Evolutionary conservation across 257 asterid genomes (phyloP).

Genomic region (Thymus mandschuricus): DNA sequence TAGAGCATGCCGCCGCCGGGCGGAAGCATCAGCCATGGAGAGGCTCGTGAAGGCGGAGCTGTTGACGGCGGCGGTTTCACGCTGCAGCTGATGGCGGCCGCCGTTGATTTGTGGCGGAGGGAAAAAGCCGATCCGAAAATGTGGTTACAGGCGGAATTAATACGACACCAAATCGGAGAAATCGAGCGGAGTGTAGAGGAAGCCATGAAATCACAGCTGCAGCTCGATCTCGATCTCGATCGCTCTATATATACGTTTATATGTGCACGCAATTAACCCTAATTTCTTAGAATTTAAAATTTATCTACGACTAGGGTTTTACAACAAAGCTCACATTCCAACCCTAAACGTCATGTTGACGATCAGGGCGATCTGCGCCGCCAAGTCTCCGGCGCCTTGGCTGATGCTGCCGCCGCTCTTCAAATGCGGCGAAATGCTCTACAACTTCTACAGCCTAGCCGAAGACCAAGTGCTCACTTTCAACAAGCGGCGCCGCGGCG

Average conservation of each 20-base stretch:
- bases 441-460: neutral
- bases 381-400: neutral
- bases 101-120: too few relatives aligned
- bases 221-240: too few relatives aligned
- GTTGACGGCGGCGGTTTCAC: neutral
- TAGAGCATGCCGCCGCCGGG: neutral
- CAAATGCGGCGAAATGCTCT: neutral
- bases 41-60: neutral
- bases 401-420: neutral
- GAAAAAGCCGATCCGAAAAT: too few relatives aligned
- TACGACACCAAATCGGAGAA: too few relatives aligned
- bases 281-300: too few relatives aligned
- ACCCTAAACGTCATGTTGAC: neutral
- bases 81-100: neutral
- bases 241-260: too few relatives aligned
- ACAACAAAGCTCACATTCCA: neutral
- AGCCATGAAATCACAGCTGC: too few relatives aligned
- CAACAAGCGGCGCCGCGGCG: neutral
- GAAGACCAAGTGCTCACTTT: neutral
- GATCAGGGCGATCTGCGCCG: neutral
- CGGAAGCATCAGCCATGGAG: neutral
- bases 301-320: neutral
- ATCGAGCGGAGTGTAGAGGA: too few relatives aligned
- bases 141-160: too few relatives aligned
- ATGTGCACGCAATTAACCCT: too few relatives aligned